Percentiles rank a stretch among this genome's conserved stretches.
phyloP scores from a whole-genome alignment of 345 rosid genomes.

The Lumnitzera racemosa region DNA sequence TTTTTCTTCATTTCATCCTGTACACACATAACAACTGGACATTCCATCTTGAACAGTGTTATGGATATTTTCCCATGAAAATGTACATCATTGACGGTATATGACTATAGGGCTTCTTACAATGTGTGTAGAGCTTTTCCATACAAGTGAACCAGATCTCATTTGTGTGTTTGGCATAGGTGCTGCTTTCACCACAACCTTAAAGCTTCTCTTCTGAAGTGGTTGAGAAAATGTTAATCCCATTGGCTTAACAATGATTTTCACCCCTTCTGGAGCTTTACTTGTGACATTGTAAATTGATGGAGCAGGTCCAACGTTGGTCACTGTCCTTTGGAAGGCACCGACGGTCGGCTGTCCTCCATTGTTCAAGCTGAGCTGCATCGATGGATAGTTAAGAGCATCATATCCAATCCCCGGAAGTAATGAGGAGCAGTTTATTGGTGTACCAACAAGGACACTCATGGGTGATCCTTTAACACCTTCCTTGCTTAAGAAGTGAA shows the following conservation, averaged over 20 bases:
- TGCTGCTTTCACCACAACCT: constrained; percentile 60
- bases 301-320: constrained; percentile 54
- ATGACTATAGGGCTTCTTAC: constrained; percentile 75
- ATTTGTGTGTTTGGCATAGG: constrained; percentile 25
- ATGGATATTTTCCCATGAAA: too few species aligned
- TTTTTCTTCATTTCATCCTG: too few species aligned
- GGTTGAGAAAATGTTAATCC: constrained; percentile 41
- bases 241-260: constrained; percentile 47
- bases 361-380: constrained; percentile 42
- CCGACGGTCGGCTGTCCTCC: constrained; percentile 24
- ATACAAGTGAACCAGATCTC: constrained; percentile 55
- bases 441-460: constrained; percentile 38
- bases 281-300: constrained; percentile 54
- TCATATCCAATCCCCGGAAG: constrained; percentile 66
- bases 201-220: constrained; percentile 52
- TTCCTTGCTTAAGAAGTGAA: constrained; percentile 76
- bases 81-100: too few species aligned
- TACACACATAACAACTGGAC: too few species aligned
- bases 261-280: constrained; percentile 53
- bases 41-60: too few species aligned
- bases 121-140: constrained; percentile 47
- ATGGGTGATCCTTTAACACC: constrained; percentile 59
- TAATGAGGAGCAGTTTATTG: constrained; percentile 61
- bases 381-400: constrained; percentile 77
- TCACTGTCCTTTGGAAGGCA: constrained; percentile 57